These are phyloP conservation scores for Cyclotella choctawhatcheeana DNA, from an alignment of 108 stramenopile species.

Conservation along the genomic window DNA sequence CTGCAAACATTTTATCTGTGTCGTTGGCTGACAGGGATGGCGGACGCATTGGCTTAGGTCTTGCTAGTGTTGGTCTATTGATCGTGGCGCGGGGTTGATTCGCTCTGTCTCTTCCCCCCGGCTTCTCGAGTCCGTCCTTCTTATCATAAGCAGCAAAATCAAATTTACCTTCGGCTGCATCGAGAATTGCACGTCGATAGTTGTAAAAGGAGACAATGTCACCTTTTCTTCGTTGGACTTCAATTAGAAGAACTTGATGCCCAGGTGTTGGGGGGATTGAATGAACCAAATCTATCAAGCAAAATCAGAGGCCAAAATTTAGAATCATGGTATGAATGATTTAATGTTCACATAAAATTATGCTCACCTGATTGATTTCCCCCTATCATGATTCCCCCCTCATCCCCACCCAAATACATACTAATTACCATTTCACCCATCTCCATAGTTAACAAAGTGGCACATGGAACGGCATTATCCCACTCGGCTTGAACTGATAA, in stretches of 20 bases:
- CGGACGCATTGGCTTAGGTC: conserved; percentile 26
- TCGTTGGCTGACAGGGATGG: conserved; percentile 49
- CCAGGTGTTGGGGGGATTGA: conserved; percentile 23
- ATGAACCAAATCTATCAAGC: conserved; percentile 14
- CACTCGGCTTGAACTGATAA: conserved; percentile 51
- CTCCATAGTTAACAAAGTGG: conserved; percentile 46
- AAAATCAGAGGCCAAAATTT: too few species aligned
- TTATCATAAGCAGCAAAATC: conserved; percentile 46
- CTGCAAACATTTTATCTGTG: conserved; percentile 33
- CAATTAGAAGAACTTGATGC: conserved; percentile 55
- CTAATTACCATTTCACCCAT: conserved; percentile 48
- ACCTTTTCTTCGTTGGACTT: conserved; percentile 82
- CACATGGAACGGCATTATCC: conserved; percentile 44
- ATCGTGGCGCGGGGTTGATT: conserved; percentile 48
- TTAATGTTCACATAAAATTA: too few species aligned
- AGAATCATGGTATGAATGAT: too few species aligned
- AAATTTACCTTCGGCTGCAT: conserved; percentile 80
- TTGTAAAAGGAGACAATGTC: conserved; percentile 81
- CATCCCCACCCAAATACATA: conserved; percentile 43
- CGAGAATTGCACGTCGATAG: conserved; percentile 74
- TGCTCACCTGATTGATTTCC: conserved; percentile 37
- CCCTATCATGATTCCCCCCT: conserved; percentile 26
- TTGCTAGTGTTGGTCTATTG: conserved; percentile 30
- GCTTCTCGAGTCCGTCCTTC: conserved; percentile 46
- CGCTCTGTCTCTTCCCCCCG: conserved; percentile 41